These are phyloP conservation scores for Colletotrichum caudatum DNA, from an alignment of 2,329 filamentous ascomycete species.

Conservation along the genomic window DNA sequence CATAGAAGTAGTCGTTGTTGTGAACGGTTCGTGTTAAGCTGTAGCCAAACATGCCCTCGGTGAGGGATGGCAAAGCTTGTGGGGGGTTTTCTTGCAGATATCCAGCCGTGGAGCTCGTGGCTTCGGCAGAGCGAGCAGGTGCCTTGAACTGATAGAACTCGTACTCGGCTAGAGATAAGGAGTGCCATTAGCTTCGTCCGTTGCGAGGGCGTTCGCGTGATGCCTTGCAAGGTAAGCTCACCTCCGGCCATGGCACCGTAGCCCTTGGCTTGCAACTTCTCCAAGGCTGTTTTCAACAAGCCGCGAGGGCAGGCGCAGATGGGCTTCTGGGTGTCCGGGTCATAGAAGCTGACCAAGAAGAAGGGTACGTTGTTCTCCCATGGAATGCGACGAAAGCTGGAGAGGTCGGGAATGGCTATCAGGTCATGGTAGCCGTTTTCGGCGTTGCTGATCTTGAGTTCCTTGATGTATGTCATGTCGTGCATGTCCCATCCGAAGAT, in stretches of 20 bases:
- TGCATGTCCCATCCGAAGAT: slow-evolving; percentile 99
- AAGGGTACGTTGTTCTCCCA: slow-evolving; percentile 92
- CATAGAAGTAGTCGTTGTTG: slow-evolving; percentile 94
- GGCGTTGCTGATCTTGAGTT: slow-evolving; percentile 88
- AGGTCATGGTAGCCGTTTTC: slow-evolving; percentile 91
- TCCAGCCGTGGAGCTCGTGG: slow-evolving; percentile 76
- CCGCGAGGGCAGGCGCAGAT: slow-evolving; percentile 85
- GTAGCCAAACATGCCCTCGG: slow-evolving; percentile 97
- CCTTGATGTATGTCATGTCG: slow-evolving; percentile 87
- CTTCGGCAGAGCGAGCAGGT: slow-evolving; percentile 64
- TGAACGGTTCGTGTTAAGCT: slow-evolving; percentile 87
- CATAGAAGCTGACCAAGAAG: slow-evolving; percentile 85
- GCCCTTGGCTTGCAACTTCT: slow-evolving; percentile 75
- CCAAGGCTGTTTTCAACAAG: slow-evolving; percentile 75
- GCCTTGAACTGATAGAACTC: slow-evolving; percentile 93
- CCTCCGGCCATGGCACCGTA: slow-evolving; percentile 90
- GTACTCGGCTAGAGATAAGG: slow-evolving; percentile 78
- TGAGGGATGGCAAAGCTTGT: slow-evolving; percentile 79
- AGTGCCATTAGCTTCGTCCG: slow-evolving; percentile 12
- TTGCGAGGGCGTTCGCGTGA: not conserved
- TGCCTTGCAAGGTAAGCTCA: slow-evolving; percentile 56
- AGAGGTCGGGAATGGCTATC: slow-evolving; percentile 83
- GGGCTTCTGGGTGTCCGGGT: slow-evolving; percentile 79
- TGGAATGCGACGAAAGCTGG: slow-evolving; percentile 83
- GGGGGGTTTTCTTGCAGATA: slow-evolving; percentile 82